Base-by-base conservation (phyloP, 768 basidiomycete genomes). In the Kockovaella imperatae region DNA sequence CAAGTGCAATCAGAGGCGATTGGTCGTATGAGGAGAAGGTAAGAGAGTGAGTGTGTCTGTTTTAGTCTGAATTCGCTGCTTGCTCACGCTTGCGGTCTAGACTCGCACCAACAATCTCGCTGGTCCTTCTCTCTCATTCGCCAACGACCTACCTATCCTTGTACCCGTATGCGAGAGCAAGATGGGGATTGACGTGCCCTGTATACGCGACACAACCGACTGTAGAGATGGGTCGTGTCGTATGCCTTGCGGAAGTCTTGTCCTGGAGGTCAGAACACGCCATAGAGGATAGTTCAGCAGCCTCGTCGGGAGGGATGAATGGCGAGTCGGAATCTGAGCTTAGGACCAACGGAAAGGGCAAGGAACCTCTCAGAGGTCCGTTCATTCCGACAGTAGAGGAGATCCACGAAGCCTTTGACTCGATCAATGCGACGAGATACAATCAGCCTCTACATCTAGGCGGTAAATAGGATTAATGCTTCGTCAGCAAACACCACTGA, bases 201-300 rank as follows among this genome's bases (percentile, higher is more conserved):
- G 82, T 89, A 17, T 99, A 97, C 68, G 85, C 87, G 0, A 93
- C 91, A 2, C 79, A 96, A 23, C 93, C 93, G 30, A 89, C 95
- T 0, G 87, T 91, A 58, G 88, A 91, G 47, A 93, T 90, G 83
- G 93, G 86, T 3, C 78, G 87, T 28, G 87, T 96, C 35, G 87
- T 87, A 14, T 84, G 86, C 2, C 79, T 84, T 5, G 88, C 96
- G 70, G 90, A 95, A 61, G 78, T 84, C 1, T 87, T 90, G 58
- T 81, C 82, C 13, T 77, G 88, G 62, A 64, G 71, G 18, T 56
- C 53, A 0, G 72, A 73, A 49, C 55, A 62, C 54, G 60, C 50
- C 18, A 69, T 68, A 34, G 52, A 52, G 24, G 53, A 50, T 25
- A 52, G 36, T 51, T 43, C 39, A 2, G 28, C 26, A 17, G 54